phyloP scores from a whole-genome alignment of 306 rosid species.

The Quercus bicolor region DNA sequence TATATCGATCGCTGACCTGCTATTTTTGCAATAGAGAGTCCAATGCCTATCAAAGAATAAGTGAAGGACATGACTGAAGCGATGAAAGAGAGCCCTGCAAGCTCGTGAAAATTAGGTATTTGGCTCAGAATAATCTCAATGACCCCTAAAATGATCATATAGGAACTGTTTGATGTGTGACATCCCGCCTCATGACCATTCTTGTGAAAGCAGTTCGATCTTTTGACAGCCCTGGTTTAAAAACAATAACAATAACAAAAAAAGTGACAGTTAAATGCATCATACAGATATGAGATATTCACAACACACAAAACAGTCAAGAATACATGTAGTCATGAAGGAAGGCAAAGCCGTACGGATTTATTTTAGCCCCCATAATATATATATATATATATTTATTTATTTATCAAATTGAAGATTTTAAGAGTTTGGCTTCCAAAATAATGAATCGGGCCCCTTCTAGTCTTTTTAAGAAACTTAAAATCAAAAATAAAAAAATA shows the following conservation, averaged over 20 bases:
- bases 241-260: not conserved
- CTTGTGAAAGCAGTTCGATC: constrained; percentile 17
- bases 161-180: constrained; percentile 5
- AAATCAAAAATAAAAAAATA: no score
- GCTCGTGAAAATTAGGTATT: constrained; percentile 18
- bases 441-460: no score
- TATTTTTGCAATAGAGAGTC: constrained; percentile 20
- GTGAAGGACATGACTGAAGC: constrained; percentile 32
- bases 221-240: constrained; percentile 16
- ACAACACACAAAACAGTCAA: not conserved
- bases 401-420: no score
- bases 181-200: constrained; percentile 8
- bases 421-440: no score
- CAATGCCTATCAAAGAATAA: constrained; percentile 28
- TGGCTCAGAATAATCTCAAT: constrained; percentile 16
- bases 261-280: not conserved
- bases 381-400: no score
- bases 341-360: not conserved
- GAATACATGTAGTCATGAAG: not conserved
- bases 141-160: constrained; percentile 23
- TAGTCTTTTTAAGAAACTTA: no score
- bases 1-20: constrained; percentile 9
- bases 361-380: no score
- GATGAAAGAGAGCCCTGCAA: constrained; percentile 21
- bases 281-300: not conserved